Evolutionary conservation across 1,284 basidiomycete genomes (phyloP), one percentile per base, ranked within the genome.

Genomic region (Sparassis latifolia): DNA sequence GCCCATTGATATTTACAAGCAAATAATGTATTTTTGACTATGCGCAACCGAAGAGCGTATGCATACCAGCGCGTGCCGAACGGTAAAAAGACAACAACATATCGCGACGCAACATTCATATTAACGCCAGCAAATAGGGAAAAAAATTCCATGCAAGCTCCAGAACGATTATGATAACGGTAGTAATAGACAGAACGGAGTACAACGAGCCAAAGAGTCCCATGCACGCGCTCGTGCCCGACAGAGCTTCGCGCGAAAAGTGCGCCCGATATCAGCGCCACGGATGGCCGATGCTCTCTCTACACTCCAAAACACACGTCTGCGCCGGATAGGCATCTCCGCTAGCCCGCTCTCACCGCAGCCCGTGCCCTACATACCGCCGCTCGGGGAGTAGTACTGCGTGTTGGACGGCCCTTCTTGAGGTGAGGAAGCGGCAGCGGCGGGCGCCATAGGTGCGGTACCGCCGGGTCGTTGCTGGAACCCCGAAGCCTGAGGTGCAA

Each of bases 401-500:
- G 39, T 44, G 28, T 40, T 38, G 12, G 50, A 50, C 46, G 55
- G 28, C 44, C 42, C 47, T 39, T 56, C 52, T 20, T 58, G 57
- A 29, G 54, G 50, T 32, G 57, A 50, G 33, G 40, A 10, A 27
- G 40, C 6, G 27, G 48, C 37, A 33, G 47, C 32, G 49, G 31
- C 46, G 44, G 42, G 42, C 40, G 50, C 51, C 54, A 57, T 55
- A 32, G 48, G 47, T 30, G 47, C 50, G 45, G 52, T 50, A 28
- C 39, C 49, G 29, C 40, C 50, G 33, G 45, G 47, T 32, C 51
- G 33, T 37, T 52, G 57, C 52, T 48, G 49, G 33, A 29, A 51
- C 35, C 43, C 37, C 5, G 38, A 29, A 20, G 28, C 44, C 53
- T 55, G 48, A 5, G 61, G 57, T 44, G 52, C 50, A 55, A 78